These are phyloP conservation scores for Eimeria acervulina DNA, from an alignment of 169 alveolate genomes.

Conservation along the genomic window DNA sequence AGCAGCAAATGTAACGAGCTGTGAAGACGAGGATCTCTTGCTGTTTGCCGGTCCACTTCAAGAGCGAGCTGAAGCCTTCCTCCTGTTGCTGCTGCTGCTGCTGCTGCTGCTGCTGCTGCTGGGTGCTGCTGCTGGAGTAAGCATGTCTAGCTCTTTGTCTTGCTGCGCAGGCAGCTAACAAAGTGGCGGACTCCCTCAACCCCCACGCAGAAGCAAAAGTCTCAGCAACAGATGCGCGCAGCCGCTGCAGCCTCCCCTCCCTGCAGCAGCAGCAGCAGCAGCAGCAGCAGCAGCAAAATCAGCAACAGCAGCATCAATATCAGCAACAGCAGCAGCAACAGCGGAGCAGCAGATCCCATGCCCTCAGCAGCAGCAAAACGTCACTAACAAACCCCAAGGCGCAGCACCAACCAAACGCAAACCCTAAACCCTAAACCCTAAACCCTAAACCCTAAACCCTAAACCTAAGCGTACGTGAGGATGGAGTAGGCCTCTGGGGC, in stretches of 20 bases:
- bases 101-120: conserved; percentile 28
- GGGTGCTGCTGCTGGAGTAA: conserved; percentile 5
- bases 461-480: not conserved
- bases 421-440: conserved; percentile 57
- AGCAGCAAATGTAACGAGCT: conserved; percentile 7
- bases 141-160: not conserved
- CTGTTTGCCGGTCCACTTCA: conserved; percentile 34
- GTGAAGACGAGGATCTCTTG: not conserved
- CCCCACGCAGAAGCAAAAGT: conserved; percentile 44
- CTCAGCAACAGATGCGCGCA: not conserved
- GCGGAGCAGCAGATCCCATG: conserved; percentile 84
- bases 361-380: conserved; percentile 93
- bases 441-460: conserved; percentile 50
- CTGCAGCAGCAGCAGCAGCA: conserved; percentile 13
- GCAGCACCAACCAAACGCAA: conserved; percentile 86
- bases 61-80: not conserved
- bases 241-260: conserved; percentile 42
- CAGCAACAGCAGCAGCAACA: conserved; percentile 50
- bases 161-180: conserved; percentile 17
- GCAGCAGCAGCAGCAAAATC: conserved; percentile 49
- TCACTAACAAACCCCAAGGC: conserved; percentile 95
- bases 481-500: not conserved
- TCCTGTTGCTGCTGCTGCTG: conserved; percentile 28
- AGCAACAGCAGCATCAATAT: conserved; percentile 10
- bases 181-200: not conserved